Percentiles rank a stretch among this genome's conserved stretches.
Conservation (phyloP, 139 green algal species). For the Bryopsis sp. region DNA sequence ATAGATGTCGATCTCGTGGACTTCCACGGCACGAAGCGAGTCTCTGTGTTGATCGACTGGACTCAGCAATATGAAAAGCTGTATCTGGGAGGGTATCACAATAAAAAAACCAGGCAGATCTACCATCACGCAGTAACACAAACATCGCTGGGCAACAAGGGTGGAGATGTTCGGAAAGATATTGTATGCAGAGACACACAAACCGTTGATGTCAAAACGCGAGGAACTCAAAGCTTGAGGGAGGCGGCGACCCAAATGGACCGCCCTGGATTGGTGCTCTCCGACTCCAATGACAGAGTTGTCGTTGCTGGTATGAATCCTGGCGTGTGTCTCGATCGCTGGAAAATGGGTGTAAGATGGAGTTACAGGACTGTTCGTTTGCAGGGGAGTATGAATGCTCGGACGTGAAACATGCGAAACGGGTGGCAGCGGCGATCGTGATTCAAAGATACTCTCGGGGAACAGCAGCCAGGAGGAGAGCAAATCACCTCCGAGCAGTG, state of each 20-base stretch:
- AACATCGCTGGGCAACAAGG: conserved; percentile 31
- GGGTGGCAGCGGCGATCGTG: conserved; percentile 26
- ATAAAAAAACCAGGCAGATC: conserved; percentile 43
- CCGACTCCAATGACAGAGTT: conserved; percentile 40
- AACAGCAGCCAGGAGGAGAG: conserved; percentile 40
- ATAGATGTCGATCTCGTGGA: too few relatives aligned
- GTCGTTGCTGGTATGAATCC: conserved; percentile 19
- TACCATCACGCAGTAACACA: conserved; percentile 66
- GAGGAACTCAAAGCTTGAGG: conserved; percentile 39
- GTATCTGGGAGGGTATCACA: conserved; percentile 58
- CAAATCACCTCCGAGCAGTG: conserved; percentile 28
- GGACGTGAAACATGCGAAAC: background rate
- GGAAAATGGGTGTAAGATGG: too few relatives aligned
- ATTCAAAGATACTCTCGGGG: conserved; percentile 62
- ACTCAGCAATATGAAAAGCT: conserved; percentile 35
- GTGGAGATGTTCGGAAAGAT: conserved; percentile 31
- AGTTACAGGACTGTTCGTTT: background rate
- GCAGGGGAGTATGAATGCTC: conserved; percentile 6
- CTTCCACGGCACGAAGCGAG: too few relatives aligned
- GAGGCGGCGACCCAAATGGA: conserved; percentile 68
- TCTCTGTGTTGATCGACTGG: conserved; percentile 47
- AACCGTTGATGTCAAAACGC: conserved; percentile 36
- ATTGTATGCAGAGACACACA: conserved; percentile 54
- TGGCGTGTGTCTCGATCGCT: too few relatives aligned
- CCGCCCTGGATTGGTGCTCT: conserved; percentile 48